phyloP scores from a whole-genome alignment of 1,139 yeast genomes.

The Protomyces inundatus region DNA sequence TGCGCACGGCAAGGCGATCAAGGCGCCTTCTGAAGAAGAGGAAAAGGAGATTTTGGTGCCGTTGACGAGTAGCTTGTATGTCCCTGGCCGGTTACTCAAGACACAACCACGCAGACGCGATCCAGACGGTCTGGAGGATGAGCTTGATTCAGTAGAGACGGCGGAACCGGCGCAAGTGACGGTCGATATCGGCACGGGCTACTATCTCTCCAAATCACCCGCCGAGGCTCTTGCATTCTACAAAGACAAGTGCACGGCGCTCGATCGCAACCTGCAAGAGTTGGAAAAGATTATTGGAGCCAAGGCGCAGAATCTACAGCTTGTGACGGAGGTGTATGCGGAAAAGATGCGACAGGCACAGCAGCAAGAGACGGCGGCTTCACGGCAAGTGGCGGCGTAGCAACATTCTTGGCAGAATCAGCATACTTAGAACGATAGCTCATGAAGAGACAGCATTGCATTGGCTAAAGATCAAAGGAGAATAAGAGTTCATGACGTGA shows the following conservation, averaged over 20 bases:
- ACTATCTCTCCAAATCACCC: slow-evolving; percentile 74
- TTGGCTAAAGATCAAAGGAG: no score
- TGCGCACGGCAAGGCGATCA: slow-evolving; percentile 37
- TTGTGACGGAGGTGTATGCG: slow-evolving; percentile 22
- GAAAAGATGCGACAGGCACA: slow-evolving; percentile 24
- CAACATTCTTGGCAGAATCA: no score
- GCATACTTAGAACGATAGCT: no score
- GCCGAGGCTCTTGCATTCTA: slow-evolving; percentile 69
- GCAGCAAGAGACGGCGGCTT: neutral
- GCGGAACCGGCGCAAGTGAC: slow-evolving; percentile 60
- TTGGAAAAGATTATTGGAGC: slow-evolving; percentile 58
- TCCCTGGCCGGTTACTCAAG: slow-evolving; percentile 63
- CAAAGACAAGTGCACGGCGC: slow-evolving; percentile 63
- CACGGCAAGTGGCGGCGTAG: no score
- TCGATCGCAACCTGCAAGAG: slow-evolving; percentile 67
- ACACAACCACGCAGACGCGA: neutral
- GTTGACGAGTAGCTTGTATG: slow-evolving; percentile 77
- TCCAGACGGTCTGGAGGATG: neutral
- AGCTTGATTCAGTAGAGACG: neutral
- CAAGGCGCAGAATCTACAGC: slow-evolving; percentile 27
- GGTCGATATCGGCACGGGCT: slow-evolving; percentile 96
- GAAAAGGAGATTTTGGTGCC: slow-evolving; percentile 68
- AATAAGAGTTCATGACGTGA: no score
- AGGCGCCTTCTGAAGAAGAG: neutral
- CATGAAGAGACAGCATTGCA: no score